These are phyloP conservation scores for Diplodia seriata DNA, from an alignment of 2,329 filamentous ascomycete genomes.

Conservation along the genomic window DNA sequence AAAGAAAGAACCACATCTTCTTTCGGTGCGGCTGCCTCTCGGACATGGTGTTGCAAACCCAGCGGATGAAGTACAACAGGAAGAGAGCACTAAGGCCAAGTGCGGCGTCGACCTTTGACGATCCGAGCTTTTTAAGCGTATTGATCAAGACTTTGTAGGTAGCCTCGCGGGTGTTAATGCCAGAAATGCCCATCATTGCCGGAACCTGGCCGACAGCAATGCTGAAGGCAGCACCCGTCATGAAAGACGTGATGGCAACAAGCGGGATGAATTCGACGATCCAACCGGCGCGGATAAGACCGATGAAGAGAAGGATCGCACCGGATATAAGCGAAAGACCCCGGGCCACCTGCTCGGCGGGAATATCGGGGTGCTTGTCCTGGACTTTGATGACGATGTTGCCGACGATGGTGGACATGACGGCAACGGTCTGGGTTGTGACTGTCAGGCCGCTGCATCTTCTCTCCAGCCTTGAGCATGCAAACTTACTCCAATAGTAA, in stretches of 20 bases:
- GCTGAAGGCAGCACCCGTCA: slow-evolving; percentile 93
- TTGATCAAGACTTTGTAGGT: slow-evolving; percentile 87
- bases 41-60: slow-evolving; percentile 67
- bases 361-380: slow-evolving; percentile 63
- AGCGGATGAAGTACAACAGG: slow-evolving; percentile 70
- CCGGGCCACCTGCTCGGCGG: slow-evolving; percentile 74
- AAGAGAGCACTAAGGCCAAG: slow-evolving; percentile 84
- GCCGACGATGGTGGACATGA: slow-evolving; percentile 88
- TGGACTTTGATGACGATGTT: slow-evolving; percentile 73
- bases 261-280: slow-evolving; percentile 93
- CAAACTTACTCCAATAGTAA: slow-evolving; percentile 82
- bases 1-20: slow-evolving; percentile 83
- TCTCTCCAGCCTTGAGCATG: not conserved
- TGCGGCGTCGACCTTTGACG: slow-evolving; percentile 77
- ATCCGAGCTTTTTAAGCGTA: slow-evolving; percentile 73
- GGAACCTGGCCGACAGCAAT: slow-evolving; percentile 86
- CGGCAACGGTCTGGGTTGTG: slow-evolving; percentile 76
- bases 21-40: slow-evolving; percentile 70
- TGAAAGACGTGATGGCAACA: slow-evolving; percentile 89
- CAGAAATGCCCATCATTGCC: slow-evolving; percentile 76
- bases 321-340: slow-evolving; percentile 80
- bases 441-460: slow-evolving; percentile 23
- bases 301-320: slow-evolving; percentile 77
- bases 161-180: slow-evolving; percentile 74
- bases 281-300: slow-evolving; percentile 81